A percentile compares a stretch with the other conserved stretches of the same genome.
These are phyloP conservation scores for Trametes cinnabarina DNA, from an alignment of 768 basidiomycete genomes.

Conservation along the genomic window DNA sequence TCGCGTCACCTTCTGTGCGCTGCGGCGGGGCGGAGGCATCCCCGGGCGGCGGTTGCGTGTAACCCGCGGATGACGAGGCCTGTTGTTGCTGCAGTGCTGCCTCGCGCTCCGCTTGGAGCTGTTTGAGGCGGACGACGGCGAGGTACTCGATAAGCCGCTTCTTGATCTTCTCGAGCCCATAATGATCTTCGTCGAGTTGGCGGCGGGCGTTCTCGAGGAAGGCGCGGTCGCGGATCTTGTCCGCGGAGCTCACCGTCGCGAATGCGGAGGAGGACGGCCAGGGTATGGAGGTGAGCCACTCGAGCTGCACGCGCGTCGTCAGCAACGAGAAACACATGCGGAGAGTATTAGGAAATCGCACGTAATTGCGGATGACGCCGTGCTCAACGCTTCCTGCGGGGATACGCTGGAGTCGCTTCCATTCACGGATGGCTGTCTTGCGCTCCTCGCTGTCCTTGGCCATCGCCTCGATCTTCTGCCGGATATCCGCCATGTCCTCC, in stretches of 20 bases:
- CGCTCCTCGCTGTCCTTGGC: slow-evolving; percentile 73
- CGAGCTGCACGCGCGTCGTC: slow-evolving; percentile 50
- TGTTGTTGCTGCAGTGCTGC: slow-evolving; percentile 7
- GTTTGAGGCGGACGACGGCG: slow-evolving; percentile 70
- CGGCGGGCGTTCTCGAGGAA: slow-evolving; percentile 70
- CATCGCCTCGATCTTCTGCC: slow-evolving; percentile 72
- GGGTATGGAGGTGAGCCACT: slow-evolving; percentile 84
- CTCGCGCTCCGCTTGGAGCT: slow-evolving; percentile 31
- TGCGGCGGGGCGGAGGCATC: slow-evolving; percentile 4
- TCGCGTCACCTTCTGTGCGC: slow-evolving; percentile 17
- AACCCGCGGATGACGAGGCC: not conserved
- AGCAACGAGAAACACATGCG: not conserved
- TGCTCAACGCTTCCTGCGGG: slow-evolving; percentile 88
- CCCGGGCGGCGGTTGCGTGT: slow-evolving; percentile 9
- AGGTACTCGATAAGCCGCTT: slow-evolving; percentile 88
- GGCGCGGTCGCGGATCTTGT: slow-evolving; percentile 46
- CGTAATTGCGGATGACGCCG: slow-evolving; percentile 83
- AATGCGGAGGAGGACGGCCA: slow-evolving; percentile 51
- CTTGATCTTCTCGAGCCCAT: slow-evolving; percentile 90
- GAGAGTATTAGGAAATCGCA: slow-evolving; percentile 36
- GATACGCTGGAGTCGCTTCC: slow-evolving; percentile 82
- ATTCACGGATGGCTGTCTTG: slow-evolving; percentile 79
- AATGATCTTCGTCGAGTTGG: slow-evolving; percentile 89
- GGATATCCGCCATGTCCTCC: slow-evolving; percentile 73
- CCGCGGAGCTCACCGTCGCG: slow-evolving; percentile 26